Evolutionary conservation across 2,329 filamentous ascomycete species (phyloP), one percentile per base, ranked within the genome.

Genomic region (Pezicula neosporulosa): DNA sequence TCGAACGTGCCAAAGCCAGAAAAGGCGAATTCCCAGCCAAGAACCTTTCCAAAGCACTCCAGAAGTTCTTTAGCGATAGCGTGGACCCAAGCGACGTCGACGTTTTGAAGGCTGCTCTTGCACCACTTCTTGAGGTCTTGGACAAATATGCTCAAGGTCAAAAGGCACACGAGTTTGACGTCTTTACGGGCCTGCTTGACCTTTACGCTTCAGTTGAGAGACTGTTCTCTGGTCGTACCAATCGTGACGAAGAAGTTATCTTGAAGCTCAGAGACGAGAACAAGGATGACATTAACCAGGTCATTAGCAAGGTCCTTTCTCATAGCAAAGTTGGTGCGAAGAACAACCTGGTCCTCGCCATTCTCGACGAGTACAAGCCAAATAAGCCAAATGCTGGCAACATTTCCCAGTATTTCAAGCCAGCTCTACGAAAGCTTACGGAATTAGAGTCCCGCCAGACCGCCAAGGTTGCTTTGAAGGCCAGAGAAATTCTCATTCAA

Each of bases 401-500:
- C 65, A 85, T 97, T 50, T 86, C 82, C 69, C 96, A 95, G 71
- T 84, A 92, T 71, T 86, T 99, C 70, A 88, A 91, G 62, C 82
- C 86, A 3, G 81, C 88, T 16, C 81, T 99, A 24, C 88, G 88
- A 67, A 88, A 87, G 71, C 79, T 99, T 60, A 92, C 94, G 1
- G 94, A 99, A 69, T 83, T 99, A 13, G 90, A 96, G 72, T 91
- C 86, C 10, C 89, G 74, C 74, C 84, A 76, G 66, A 80, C 93
- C 10, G 90, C 93, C 59, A 99, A 97, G 84, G 93, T 99, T 39
- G 90, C 93, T 0, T 81, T 99, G 60, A 99, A 99, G 80, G 93
- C 94, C 43, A 89, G 94, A 67, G 94, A 99, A 75, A 87, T 97
- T 47, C 86, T 99, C 64, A 99, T 99, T 58, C 94, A 97, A 73